Percentiles rank a stretch among this genome's conserved stretches.
These are phyloP conservation scores for Rhododendron kiyosumense DNA, from an alignment of 148 eudicot species.

Conservation along the genomic window DNA sequence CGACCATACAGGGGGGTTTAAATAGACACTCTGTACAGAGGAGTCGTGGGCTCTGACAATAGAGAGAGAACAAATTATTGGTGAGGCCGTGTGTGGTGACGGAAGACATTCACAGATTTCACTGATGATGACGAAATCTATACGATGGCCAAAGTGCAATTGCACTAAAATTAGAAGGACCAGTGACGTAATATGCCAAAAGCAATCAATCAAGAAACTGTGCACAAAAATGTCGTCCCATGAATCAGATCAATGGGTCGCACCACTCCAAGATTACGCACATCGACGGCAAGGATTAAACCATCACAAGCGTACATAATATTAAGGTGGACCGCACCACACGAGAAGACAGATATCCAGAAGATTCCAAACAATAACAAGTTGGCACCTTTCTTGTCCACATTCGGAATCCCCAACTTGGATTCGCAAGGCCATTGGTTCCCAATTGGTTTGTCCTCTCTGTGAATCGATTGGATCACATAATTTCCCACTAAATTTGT, in stretches of 20 bases:
- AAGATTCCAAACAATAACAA: conserved; percentile 7
- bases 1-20: not conserved
- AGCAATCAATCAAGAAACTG: no score
- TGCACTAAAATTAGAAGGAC: not conserved
- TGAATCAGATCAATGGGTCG: no score
- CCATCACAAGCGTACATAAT: not conserved
- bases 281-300: not conserved
- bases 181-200: not conserved
- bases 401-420: not conserved
- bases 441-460: not conserved
- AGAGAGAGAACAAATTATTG: not conserved
- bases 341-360: not conserved
- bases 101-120: not conserved
- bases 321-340: not conserved
- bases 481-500: not conserved
- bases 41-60: not conserved
- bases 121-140: not conserved
- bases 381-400: not conserved
- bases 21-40: not conserved
- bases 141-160: not conserved
- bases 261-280: not conserved
- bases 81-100: not conserved
- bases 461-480: not conserved
- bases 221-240: no score
- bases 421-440: not conserved